Evolutionary conservation across 768 basidiomycete species (phyloP).

Genomic region (Rhizopogon vulgaris): DNA sequence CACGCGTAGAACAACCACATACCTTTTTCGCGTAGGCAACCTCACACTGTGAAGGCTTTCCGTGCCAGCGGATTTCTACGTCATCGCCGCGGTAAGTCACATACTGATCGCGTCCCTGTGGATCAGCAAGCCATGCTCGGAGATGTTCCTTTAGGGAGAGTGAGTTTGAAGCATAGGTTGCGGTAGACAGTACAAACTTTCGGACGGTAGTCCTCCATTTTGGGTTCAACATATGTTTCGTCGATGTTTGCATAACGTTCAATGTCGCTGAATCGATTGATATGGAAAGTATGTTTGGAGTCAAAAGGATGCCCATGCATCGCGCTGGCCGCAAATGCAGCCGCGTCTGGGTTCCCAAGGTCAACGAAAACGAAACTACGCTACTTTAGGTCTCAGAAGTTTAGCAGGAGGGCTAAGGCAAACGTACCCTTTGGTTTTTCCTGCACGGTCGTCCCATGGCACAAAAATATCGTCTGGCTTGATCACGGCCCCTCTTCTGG

Average conservation of each 20-base stretch:
- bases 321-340: constrained; percentile 54
- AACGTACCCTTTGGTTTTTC: constrained; percentile 88
- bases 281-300: constrained; percentile 74
- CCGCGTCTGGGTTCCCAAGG: constrained; percentile 64
- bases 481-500: constrained; percentile 70
- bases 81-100: constrained; percentile 91
- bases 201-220: constrained; percentile 64
- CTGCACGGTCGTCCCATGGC: constrained; percentile 80
- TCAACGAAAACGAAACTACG: constrained; percentile 80
- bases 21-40: constrained; percentile 71
- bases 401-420: not conserved
- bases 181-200: constrained; percentile 40
- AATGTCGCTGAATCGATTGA: constrained; percentile 87
- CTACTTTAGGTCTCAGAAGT: not conserved
- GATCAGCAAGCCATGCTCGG: constrained; percentile 90
- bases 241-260: constrained; percentile 75
- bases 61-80: constrained; percentile 88
- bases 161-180: constrained; percentile 2
- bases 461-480: constrained; percentile 75
- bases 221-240: constrained; percentile 73
- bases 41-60: constrained; percentile 83
- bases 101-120: constrained; percentile 92
- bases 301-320: constrained; percentile 84
- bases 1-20: constrained; percentile 20
- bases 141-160: constrained; percentile 72